phyloP scores from a whole-genome alignment of 768 basidiomycete genomes.

The Lentinula lateritia region DNA sequence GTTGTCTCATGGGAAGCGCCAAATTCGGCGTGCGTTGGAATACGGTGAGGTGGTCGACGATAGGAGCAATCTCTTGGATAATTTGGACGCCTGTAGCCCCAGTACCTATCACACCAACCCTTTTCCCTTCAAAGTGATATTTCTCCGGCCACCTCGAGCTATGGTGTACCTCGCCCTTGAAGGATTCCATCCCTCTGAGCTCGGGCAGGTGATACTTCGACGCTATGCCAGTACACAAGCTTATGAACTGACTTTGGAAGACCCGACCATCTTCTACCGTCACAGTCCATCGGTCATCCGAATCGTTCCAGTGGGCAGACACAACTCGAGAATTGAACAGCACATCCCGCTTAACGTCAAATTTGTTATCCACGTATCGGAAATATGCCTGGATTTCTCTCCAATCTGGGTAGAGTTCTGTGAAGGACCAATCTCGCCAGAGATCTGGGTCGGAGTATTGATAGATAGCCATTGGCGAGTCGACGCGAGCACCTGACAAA shows the following conservation, averaged over 20 bases:
- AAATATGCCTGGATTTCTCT: constrained; percentile 2
- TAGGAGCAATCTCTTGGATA: constrained; percentile 8
- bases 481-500: background rate
- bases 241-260: background rate
- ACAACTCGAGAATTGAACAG: constrained; percentile 2
- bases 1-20: constrained; percentile 1
- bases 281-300: background rate
- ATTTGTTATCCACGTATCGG: constrained; percentile 1
- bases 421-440: background rate
- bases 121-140: background rate
- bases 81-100: constrained; percentile 3
- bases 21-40: constrained; percentile 11
- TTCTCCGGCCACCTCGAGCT: constrained; percentile 1
- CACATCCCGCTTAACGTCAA: constrained; percentile 1
- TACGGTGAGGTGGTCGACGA: constrained; percentile 8
- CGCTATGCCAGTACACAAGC: constrained; percentile 3
- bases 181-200: constrained; percentile 1
- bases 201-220: background rate
- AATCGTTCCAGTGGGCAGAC: background rate
- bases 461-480: constrained; percentile 5
- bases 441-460: constrained; percentile 3
- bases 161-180: constrained; percentile 2
- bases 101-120: constrained; percentile 7
- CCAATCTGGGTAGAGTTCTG: background rate
- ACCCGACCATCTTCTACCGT: background rate